phyloP scores from a whole-genome alignment of 257 asterid species.

The Nicotiana attenuata region DNA sequence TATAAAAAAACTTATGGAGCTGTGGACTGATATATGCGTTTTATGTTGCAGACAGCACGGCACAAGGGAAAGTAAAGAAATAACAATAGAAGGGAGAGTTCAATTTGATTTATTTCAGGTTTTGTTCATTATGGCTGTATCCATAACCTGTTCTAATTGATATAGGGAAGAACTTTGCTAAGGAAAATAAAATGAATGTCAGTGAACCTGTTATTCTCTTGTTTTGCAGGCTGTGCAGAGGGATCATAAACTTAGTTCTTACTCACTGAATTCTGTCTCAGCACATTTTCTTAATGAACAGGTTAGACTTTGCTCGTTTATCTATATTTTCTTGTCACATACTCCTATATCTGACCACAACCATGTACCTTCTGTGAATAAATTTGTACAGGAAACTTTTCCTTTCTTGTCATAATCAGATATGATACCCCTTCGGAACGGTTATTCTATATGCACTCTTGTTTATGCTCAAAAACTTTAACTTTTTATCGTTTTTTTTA shows the following conservation, averaged over 20 bases:
- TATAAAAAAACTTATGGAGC: constrained; percentile 9
- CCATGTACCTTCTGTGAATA: not conserved
- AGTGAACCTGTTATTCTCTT: not conserved
- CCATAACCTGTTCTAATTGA: not conserved
- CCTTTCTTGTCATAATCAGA: too few relatives aligned
- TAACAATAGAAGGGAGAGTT: constrained; percentile 90
- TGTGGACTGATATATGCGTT: constrained; percentile 27
- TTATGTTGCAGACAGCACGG: constrained; percentile 78
- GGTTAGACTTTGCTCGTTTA: constrained; percentile 36
- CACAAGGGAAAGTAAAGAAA: constrained; percentile 95
- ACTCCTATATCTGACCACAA: not conserved
- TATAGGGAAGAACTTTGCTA: not conserved
- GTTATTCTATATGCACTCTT: not conserved
- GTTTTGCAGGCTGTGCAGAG: constrained; percentile 76
- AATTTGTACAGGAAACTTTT: not conserved
- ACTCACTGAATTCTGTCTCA: constrained; percentile 92
- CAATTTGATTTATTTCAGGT: constrained; percentile 98
- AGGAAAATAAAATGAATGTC: not conserved
- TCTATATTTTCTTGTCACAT: not conserved
- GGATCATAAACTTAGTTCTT: constrained; percentile 91
- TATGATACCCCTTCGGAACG: not conserved
- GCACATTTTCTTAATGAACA: constrained; percentile 98
- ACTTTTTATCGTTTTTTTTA: not conserved
- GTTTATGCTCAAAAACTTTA: not conserved
- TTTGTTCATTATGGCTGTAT: constrained; percentile 4